Evolutionary conservation across 2,329 filamentous ascomycete species (phyloP), one percentile per base, ranked within the genome.

Genomic region (Hirsutella minnesotensis): DNA sequence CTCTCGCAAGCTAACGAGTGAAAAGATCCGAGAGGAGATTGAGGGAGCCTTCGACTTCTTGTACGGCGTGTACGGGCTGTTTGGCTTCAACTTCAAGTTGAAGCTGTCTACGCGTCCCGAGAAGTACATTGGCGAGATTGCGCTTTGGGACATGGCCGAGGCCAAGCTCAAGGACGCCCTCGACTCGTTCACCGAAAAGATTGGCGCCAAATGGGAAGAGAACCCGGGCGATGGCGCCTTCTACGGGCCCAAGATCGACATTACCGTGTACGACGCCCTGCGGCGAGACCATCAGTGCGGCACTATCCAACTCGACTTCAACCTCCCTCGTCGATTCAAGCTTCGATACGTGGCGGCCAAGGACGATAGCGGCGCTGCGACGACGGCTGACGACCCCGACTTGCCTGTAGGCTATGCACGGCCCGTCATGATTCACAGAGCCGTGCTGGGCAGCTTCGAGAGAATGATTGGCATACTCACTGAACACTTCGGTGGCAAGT

Each of bases 161-260:
- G 72, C 69, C 15, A 86, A 84, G 60, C 73, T 98, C 40, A 81
- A 80, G 56, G 73, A 81, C 47, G 86, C 89, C 16, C 72, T 98
- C 39, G 76, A 92, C 50, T 74, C 81, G 48, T 96, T 95, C 62
- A 73, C 77, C 44, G 66, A 65, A 18, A 61, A 63, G 44, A 63
- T 63, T 30, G 76, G 81, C 46, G 73, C 79, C 29, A 70, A 79
- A 49, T 98, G 92, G 92, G 83, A 86, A 61, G 71, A 95, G 41
- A 95, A 96, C 64, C 83, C 87, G 46, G 92, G 90, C 44, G 92
- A 98, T 55, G 92, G 92, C 58, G 92, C 92, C 42, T 98, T 96
- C 68, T 98, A 98, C 62, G 92, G 92, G 2, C 92, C 92, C 41
- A 98, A 98, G 77, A 95, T 96, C 54, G 92, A 98, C 56, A 92